Evolutionary conservation across 1,284 basidiomycete genomes (phyloP).

Genomic region (Cerrena zonata): DNA sequence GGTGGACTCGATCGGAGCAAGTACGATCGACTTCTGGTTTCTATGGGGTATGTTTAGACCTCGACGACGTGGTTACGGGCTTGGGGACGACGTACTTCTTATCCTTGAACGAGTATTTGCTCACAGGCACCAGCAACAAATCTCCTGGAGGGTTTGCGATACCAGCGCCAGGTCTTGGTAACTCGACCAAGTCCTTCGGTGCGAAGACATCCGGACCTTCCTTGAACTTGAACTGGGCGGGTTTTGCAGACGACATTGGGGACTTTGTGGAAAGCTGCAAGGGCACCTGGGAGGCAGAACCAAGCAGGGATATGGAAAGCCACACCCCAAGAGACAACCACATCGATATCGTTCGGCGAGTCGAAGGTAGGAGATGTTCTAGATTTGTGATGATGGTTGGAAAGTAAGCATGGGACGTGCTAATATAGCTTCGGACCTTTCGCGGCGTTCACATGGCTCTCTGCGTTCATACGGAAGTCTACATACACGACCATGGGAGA

Average conservation of each 20-base stretch:
- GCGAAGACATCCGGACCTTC: constrained; percentile 55
- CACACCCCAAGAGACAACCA: constrained; percentile 24
- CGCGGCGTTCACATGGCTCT: no score
- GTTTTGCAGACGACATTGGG: constrained; percentile 17
- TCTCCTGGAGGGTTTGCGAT: constrained; percentile 62
- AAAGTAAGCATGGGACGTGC: no score
- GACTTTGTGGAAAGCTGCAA: constrained; percentile 22
- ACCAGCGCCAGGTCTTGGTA: constrained; percentile 66
- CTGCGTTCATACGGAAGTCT: no score
- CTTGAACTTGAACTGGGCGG: constrained; percentile 36
- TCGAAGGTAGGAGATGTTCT: no score
- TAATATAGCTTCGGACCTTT: no score
- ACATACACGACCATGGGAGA: no score
- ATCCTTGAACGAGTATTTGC: constrained; percentile 62
- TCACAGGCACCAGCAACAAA: constrained; percentile 61
- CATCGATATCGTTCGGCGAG: constrained; percentile 28
- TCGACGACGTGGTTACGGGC: not conserved
- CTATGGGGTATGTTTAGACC: constrained; percentile 30
- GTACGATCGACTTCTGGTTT: constrained; percentile 63
- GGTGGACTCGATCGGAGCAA: constrained; percentile 50
- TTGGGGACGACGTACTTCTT: constrained; percentile 56
- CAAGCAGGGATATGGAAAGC: constrained; percentile 35
- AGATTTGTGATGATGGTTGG: no score
- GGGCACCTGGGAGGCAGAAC: constrained; percentile 48
- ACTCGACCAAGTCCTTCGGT: constrained; percentile 65